Base-by-base conservation (phyloP, 2,329 filamentous ascomycete genomes). In the Colletotrichum chlorophyti region DNA sequence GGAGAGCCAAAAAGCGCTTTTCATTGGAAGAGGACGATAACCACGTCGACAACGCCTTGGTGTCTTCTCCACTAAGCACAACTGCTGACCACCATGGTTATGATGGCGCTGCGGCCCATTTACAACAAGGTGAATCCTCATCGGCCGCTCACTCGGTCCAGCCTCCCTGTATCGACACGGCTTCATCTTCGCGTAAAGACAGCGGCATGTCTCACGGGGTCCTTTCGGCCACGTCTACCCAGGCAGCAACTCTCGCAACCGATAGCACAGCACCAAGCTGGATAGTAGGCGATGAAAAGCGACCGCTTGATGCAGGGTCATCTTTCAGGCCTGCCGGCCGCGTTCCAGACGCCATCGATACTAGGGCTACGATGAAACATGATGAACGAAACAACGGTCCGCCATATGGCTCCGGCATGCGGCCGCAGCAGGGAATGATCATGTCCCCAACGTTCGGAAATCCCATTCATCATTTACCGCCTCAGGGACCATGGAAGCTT, bases 401-500 rank as follows among this genome's bases (percentile, higher is more conserved):
- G 29, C 62, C 54, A 17, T 50, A 31, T 29, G 52, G 35, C 10
- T 42, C 58, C 26, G 49, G 43, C 15, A 58, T 58, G 47, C 58
- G 38, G 15, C 31, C 58, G 10, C 58, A 60, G 19, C 46, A 50
- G n/a, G 58, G 58, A 7, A 43, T 60, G 12, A 38, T n/a, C n/a
- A n/a, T 51, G 23, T 47, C 58, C n/a, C 46, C 58, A 11, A 52
- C 40, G 17, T 40, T 51, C 6, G 45, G 35, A 12, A 79, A 77
- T 35, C 73, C 76, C 9, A 68, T 77, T 7, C 74, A 77, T 29
- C 73, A 66, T 24, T 70, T 80, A 3, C 75, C 76, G 23, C 76
- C 75, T 1, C 69, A 72, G n/a, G 78, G 76, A 0, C 73, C 74
- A 15, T 86, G 83, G 83, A 82, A 79, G 46, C 68, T 83, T 6